Base-by-base conservation (phyloP, 305 asterid genomes). In the Fraxinus nigra region DNA sequence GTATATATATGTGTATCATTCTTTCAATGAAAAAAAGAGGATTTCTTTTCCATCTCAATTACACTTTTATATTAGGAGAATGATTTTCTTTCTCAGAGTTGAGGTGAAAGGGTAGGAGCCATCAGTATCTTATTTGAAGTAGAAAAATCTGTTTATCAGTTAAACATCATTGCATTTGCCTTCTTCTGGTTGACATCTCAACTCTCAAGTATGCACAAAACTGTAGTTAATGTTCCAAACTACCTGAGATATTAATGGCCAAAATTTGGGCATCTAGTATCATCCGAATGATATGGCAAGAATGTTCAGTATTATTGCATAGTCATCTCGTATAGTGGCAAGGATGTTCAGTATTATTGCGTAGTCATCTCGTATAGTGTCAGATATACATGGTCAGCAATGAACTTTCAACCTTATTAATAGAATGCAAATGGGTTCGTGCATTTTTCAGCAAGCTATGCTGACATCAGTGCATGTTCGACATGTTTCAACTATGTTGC, bases 61-160 rank as follows among this genome's bases (percentile, higher is more conserved):
- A n/a, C n/a, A n/a, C n/a, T n/a, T 70, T 40, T 30, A 43, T 32
- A 18, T 9, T 79, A 14, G 30, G 72, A 24, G 51, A 18, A 38
- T 79, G 73, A 30, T 40, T 67, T 79, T 33, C 51, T 67, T 28
- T 26, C 74, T 28, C 74, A 67, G 33, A 63, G 72, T 67, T 67
- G 34, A 67, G 74, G 37, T 11, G 74, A 67, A 65, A 26, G 20
- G 74, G 74, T 67, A 28, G 32, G 38, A 67, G 37, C 37, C 33
- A 28, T 11, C 35, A 9, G 1, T 6, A 4, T 67, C 74, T 26
- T 26, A 4, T 67, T 67, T 28, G 35, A 3, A 28, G 74, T 67
- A 67, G 74, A 28, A 67, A 67, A 26, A 67, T 28, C 37, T 28
- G 74, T 28, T 67, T 67, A 67, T 28, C 20, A 14, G 74, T 11